Conservation (phyloP, 495 filamentous ascomycete species). For the Xylaria venustula region DNA sequence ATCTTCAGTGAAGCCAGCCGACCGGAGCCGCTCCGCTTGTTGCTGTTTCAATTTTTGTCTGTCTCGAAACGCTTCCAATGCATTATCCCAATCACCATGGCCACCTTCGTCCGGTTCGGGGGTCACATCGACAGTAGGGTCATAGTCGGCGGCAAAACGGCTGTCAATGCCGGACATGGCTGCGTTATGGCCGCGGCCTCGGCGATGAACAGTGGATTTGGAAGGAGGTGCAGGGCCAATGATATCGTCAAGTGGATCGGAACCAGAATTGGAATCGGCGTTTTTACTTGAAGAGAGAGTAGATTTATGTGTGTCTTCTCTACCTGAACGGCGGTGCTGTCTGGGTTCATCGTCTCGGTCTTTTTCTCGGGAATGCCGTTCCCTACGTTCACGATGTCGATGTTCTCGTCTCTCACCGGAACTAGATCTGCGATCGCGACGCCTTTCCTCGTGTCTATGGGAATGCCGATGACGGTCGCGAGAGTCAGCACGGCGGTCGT, state of each 20-base stretch:
- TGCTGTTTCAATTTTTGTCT: slow-evolving; percentile 75
- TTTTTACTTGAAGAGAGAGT: slow-evolving; percentile 1
- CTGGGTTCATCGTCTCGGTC: slow-evolving; percentile 19
- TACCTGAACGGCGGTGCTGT: slow-evolving; percentile 8
- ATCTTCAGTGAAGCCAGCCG: slow-evolving; percentile 76
- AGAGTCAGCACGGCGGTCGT: slow-evolving; percentile 22
- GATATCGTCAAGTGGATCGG: slow-evolving; percentile 75
- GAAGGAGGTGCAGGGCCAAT: slow-evolving; percentile 75
- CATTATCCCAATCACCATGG: slow-evolving; percentile 77
- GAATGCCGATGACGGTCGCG: slow-evolving; percentile 30
- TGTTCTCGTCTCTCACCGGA: neutral
- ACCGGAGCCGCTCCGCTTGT: slow-evolving; percentile 73
- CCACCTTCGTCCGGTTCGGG: slow-evolving; percentile 45
- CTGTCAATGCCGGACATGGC: slow-evolving; percentile 70
- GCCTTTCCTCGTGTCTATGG: neutral
- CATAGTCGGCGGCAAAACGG: slow-evolving; percentile 75
- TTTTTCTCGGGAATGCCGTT: slow-evolving; percentile 33
- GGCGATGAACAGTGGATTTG: slow-evolving; percentile 50
- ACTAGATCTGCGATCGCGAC: slow-evolving; percentile 1
- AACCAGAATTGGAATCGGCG: slow-evolving; percentile 52
- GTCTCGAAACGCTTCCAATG: slow-evolving; percentile 78
- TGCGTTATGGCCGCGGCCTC: slow-evolving; percentile 70
- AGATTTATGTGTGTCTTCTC: slow-evolving; percentile 8
- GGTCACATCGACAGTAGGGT: slow-evolving; percentile 71
- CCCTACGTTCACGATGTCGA: slow-evolving; percentile 24